A percentile compares a stretch with the other conserved stretches of the same genome.
These are phyloP conservation scores for Yamadazyma endophytica DNA, from an alignment of 805 yeast species.

Conservation along the genomic window DNA sequence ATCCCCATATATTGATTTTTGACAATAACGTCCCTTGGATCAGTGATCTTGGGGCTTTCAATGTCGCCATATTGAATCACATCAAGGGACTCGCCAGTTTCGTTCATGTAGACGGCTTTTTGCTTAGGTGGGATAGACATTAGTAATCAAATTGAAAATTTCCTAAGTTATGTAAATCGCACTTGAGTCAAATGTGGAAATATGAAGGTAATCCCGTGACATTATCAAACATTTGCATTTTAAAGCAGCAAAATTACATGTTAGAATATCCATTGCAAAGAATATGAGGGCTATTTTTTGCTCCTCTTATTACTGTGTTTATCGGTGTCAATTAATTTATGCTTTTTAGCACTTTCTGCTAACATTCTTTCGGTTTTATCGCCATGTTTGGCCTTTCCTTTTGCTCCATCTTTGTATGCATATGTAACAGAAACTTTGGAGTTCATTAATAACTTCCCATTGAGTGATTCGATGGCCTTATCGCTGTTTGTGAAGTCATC, in stretches of 20 bases:
- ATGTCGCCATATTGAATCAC: constrained; percentile 53
- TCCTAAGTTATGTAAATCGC: too few species aligned
- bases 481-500: constrained; percentile 68
- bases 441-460: constrained; percentile 68
- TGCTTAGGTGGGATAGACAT: constrained; percentile 49
- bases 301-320: not conserved
- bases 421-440: constrained; percentile 57
- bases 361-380: constrained; percentile 69
- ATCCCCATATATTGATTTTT: constrained; percentile 76
- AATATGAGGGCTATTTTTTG: too few species aligned
- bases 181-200: too few species aligned
- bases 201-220: too few species aligned
- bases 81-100: constrained; percentile 51
- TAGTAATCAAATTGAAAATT: not conserved
- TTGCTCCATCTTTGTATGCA: constrained; percentile 59
- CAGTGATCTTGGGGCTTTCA: constrained; percentile 55
- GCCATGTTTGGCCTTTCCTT: constrained; percentile 63
- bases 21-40: constrained; percentile 55
- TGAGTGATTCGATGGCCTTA: constrained; percentile 62
- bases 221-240: too few species aligned
- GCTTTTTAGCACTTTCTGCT: constrained; percentile 57
- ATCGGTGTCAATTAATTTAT: constrained; percentile 15
- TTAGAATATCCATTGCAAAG: too few species aligned
- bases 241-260: too few species aligned
- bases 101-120: constrained; percentile 51